Conservation (phyloP, 1,284 basidiomycete species). For the Cryptococcus deneoformans region DNA sequence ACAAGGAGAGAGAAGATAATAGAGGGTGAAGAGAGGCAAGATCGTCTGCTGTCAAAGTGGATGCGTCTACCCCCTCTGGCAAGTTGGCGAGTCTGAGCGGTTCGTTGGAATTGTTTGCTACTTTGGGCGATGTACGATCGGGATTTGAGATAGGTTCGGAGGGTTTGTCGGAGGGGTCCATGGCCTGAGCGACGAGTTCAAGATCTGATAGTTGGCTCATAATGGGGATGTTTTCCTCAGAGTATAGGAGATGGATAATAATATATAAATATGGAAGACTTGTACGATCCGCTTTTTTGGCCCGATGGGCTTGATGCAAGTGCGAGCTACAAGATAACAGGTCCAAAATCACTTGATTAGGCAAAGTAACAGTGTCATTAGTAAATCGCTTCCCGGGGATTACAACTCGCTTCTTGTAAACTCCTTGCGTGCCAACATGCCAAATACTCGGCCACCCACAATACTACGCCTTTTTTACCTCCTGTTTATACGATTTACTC, state of each 20-base stretch:
- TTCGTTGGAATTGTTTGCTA: not conserved
- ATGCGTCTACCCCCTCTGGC: slow-evolving; percentile 21
- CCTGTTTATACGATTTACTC: too few relatives aligned
- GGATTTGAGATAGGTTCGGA: not conserved
- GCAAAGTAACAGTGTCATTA: too few relatives aligned
- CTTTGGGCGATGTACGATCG: not conserved
- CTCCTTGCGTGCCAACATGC: too few relatives aligned
- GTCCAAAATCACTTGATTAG: too few relatives aligned
- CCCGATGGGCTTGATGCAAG: too few relatives aligned
- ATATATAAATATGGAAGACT: not conserved
- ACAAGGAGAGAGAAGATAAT: slow-evolving; percentile 17
- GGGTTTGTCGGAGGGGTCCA: slow-evolving; percentile 22
- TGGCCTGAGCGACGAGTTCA: slow-evolving; percentile 45
- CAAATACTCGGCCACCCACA: too few relatives aligned
- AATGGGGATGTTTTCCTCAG: not conserved
- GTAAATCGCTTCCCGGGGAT: too few relatives aligned
- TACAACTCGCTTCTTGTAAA: too few relatives aligned
- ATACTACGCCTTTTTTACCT: too few relatives aligned
- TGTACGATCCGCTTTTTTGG: too few relatives aligned
- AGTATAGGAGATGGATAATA: not conserved
- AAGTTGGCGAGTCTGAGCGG: not conserved
- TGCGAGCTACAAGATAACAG: too few relatives aligned
- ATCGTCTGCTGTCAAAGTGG: slow-evolving; percentile 21
- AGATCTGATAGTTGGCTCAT: slow-evolving; percentile 45
- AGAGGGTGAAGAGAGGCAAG: slow-evolving; percentile 25